Evolutionary conservation across 1,284 basidiomycete species (phyloP), one percentile per base, ranked within the genome.

Genomic region (Cryptococcus depauperatus): DNA sequence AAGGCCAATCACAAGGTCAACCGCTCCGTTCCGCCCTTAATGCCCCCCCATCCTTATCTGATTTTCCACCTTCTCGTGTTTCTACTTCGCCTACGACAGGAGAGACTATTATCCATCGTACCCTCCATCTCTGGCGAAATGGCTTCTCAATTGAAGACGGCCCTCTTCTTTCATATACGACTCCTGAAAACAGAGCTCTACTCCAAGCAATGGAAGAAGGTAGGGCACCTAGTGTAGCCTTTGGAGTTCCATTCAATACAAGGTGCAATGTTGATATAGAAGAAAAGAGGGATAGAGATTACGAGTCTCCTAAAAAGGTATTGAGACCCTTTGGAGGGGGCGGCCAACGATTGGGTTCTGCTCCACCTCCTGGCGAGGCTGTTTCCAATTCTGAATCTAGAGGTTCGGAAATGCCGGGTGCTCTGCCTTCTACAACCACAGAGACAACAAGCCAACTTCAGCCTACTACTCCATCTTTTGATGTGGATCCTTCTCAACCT

Each of bases 61-160:
- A 16, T 22, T 21, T 37, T 22, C 18, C 16, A 13, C 16, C n/a
- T 19, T n/a, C n/a, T 19, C 16, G 21, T 19, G 23, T 37, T 14
- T 37, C 35, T 14, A 37, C 35, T 13, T 14, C n/a, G 7, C 18
- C 16, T 21, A 74, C 73, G 39, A 77, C 75, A 19, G 79, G 80
- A 21, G 76, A 77, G 35, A 76, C 79, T 47, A 75, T 78, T 0
- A 84, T 78, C 0, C 79, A 83, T 37, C 81, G 93, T 10, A 77
- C 81, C 46, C 74, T 97, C 29, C 93, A 85, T 0, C 90, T 98
- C 70, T 98, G 95, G 93, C 77, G 82, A 28, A 80, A 97, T 55
- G 93, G 93, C 0, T 97, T 97, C 71, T 84, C 83, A 37, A 80
- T 98, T 46, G 90, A 93, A 59, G 88, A 92, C 56, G 90, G 91